These are phyloP conservation scores for Angomonas deanei DNA, from an alignment of 208 protist species.

Conservation along the genomic window DNA sequence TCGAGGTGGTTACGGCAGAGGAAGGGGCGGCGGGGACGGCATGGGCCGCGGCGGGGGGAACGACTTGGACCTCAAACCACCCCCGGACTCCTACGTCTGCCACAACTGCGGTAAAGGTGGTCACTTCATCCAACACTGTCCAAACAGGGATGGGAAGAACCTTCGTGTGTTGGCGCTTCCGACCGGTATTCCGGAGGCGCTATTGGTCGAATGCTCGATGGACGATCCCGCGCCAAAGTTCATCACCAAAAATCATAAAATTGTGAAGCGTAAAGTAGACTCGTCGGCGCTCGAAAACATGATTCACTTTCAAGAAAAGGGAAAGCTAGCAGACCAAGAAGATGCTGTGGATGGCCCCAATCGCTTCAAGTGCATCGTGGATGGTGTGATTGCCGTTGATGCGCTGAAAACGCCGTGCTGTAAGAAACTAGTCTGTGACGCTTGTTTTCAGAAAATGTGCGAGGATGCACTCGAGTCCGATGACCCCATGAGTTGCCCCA, in stretches of 20 bases:
- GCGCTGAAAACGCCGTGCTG: constrained; percentile 77
- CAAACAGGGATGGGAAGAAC: constrained; percentile 43
- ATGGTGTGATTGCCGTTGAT: constrained; percentile 44
- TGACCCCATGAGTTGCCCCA: constrained; percentile 46
- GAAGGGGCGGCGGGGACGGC: constrained; percentile 11
- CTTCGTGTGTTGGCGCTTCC: constrained; percentile 63
- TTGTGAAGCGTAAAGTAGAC: constrained; percentile 76
- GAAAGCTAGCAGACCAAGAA: neutral
- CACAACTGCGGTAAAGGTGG: constrained; percentile 86
- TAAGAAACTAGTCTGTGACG: constrained; percentile 38
- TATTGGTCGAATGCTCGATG: constrained; percentile 83
- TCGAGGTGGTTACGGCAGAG: constrained; percentile 4
- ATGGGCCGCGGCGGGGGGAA: constrained; percentile 17
- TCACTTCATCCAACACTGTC: constrained; percentile 84
- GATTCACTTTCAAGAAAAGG: constrained; percentile 7
- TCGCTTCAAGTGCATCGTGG: constrained; percentile 32
- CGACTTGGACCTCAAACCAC: constrained; percentile 57
- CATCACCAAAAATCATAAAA: constrained; percentile 70
- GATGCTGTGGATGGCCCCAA: neutral
- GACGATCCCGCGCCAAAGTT: constrained; percentile 86
- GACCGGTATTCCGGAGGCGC: constrained; percentile 83
- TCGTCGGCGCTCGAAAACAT: constrained; percentile 47
- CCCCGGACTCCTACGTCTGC: constrained; percentile 77
- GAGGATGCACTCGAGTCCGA: constrained; percentile 22
- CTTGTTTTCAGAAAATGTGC: constrained; percentile 62